These are phyloP conservation scores for Kodamaea derodonti DNA, from an alignment of 1,139 yeast species.

Conservation along the genomic window DNA sequence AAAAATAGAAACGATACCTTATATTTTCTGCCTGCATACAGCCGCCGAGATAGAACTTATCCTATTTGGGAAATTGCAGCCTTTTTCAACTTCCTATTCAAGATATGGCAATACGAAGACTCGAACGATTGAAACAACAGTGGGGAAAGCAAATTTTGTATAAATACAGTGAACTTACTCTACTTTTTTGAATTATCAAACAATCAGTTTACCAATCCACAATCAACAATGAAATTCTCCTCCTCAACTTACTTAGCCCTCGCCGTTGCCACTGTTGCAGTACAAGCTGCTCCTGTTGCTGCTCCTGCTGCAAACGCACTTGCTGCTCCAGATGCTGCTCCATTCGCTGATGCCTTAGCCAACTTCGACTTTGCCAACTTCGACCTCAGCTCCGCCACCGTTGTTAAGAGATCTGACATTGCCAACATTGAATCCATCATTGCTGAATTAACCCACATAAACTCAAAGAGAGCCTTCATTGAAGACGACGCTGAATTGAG, in stretches of 20 bases:
- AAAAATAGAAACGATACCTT: too few relatives aligned
- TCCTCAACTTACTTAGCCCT: constrained; percentile 41
- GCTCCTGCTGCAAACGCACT: constrained; percentile 33
- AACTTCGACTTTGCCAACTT: constrained; percentile 11
- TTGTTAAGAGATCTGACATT: constrained; percentile 37
- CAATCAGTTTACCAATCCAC: constrained; percentile 3
- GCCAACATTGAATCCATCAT: constrained; percentile 33
- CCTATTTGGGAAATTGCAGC: constrained; percentile 2
- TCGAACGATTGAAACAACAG: not conserved
- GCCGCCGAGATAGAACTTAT: not conserved
- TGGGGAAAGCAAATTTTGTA: not conserved
- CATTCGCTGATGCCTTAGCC: constrained; percentile 19
- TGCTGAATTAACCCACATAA: constrained; percentile 29
- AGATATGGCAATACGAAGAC: not conserved
- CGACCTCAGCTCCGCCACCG: constrained; percentile 13
- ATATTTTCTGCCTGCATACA: not conserved
- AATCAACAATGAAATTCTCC: constrained; percentile 37
- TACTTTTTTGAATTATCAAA: not conserved
- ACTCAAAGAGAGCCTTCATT: constrained; percentile 30
- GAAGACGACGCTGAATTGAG: constrained; percentile 24
- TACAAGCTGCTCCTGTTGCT: constrained; percentile 39
- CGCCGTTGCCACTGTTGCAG: constrained; percentile 38
- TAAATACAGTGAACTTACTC: not conserved
- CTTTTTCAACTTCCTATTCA: not conserved
- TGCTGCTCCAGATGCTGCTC: constrained; percentile 34